phyloP scores from a whole-genome alignment of 208 protist genomes.

The Leishmania braziliensis region DNA sequence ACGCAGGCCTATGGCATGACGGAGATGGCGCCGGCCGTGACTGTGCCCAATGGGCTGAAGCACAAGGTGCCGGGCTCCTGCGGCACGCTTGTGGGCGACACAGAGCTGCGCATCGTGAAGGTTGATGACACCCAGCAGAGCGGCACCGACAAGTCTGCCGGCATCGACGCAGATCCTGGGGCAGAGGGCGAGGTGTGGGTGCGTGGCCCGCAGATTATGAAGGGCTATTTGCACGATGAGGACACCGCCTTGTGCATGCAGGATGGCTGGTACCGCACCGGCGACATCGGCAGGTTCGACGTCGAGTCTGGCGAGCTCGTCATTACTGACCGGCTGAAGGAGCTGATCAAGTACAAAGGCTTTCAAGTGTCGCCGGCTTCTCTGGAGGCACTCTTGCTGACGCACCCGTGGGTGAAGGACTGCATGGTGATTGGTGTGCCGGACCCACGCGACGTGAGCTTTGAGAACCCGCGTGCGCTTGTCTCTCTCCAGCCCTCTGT shows the following conservation, averaged over 20 bases:
- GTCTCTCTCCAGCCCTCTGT: conserved; percentile 51
- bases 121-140: conserved; percentile 41
- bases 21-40: conserved; percentile 66
- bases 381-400: conserved; percentile 68
- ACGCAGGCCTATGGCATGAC: conserved; percentile 85
- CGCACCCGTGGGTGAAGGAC: conserved; percentile 68
- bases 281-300: conserved; percentile 63
- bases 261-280: conserved; percentile 78
- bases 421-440: conserved; percentile 69
- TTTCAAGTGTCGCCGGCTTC: conserved; percentile 88
- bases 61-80: conserved; percentile 2
- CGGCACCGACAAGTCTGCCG: conserved; percentile 35
- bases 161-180: conserved; percentile 27
- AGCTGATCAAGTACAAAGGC: conserved; percentile 93
- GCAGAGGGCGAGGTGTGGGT: conserved; percentile 71
- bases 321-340: conserved; percentile 83
- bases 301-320: conserved; percentile 31
- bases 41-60: conserved; percentile 6
- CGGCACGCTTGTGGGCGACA: conserved; percentile 37
- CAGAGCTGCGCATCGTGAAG: conserved; percentile 46
- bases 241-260: conserved; percentile 47
- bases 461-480: conserved; percentile 75
- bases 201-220: conserved; percentile 75
- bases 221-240: conserved; percentile 67
- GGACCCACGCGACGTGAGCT: conserved; percentile 42